Evolutionary conservation across 2,329 filamentous ascomycete genomes (phyloP).

Genomic region (Colletotrichum echinochloae): DNA sequence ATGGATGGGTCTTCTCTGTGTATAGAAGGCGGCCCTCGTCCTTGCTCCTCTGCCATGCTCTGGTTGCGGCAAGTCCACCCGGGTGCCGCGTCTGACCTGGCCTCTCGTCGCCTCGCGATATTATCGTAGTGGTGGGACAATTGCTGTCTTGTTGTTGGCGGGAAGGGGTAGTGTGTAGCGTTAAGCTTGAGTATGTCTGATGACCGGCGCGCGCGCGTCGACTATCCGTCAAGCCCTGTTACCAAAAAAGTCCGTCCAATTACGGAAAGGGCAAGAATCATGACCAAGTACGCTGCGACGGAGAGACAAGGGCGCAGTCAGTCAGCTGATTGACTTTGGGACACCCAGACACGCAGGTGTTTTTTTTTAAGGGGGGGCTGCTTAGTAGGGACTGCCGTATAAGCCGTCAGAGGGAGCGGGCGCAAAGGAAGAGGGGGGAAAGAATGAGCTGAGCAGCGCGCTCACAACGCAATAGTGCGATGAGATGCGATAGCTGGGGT

Average conservation of each 20-base stretch:
- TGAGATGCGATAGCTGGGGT: conserved; percentile 7
- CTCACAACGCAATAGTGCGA: conserved; percentile 12
- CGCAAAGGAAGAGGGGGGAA: conserved; percentile 10
- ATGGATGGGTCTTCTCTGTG: conserved; percentile 39
- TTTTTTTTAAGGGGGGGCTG: too few relatives aligned
- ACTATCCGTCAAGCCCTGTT: conserved; percentile 30
- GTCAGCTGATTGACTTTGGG: conserved; percentile 10
- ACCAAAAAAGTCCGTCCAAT: conserved; percentile 22
- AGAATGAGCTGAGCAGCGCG: conserved; percentile 9
- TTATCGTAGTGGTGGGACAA: conserved; percentile 12
- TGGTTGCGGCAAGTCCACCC: conserved; percentile 35
- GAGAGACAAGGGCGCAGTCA: conserved; percentile 10
- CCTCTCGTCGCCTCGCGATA: conserved; percentile 29
- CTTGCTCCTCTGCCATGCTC: conserved; percentile 43
- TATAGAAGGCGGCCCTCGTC: conserved; percentile 42
- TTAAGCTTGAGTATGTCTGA: background rate
- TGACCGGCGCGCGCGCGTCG: background rate
- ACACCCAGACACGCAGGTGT: conserved; percentile 5
- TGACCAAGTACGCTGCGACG: conserved; percentile 32
- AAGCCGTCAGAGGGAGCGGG: conserved; percentile 29
- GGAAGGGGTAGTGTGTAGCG: conserved; percentile 2
- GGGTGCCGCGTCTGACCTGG: conserved; percentile 28
- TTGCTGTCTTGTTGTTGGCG: background rate
- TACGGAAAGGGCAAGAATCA: conserved; percentile 37
- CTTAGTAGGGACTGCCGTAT: conserved; percentile 23